Evolutionary conservation across 441 rosid species (phyloP), one percentile per base, ranked within the genome.

Genomic region (Brassica hybrid): DNA sequence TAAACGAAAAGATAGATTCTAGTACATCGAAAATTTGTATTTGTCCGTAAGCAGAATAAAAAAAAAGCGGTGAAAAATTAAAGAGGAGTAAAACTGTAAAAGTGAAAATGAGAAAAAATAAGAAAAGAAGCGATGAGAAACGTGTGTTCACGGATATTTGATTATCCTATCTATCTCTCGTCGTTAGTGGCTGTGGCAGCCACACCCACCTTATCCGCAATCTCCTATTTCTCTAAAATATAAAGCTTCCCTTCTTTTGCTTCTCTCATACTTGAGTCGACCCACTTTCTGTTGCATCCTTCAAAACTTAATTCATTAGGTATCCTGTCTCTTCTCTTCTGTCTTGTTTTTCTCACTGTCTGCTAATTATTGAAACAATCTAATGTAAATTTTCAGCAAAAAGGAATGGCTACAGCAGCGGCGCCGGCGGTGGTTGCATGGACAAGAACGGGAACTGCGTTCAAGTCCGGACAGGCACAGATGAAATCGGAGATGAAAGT

Each of bases 351-450:
- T 16, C 36, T 30, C 58, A 9, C 6, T 32, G 50, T 69, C 23
- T 67, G 59, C 23, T n/a, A n/a, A n/a, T n/a, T 13, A 23, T 2
- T 34, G 43, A 64, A 64, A 36, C 14, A 64, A 66, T 65, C 17
- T 13, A 6, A 3, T 41, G 27, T 16, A 11, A 56, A 4, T 36
- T 65, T 11, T 6, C 59, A 73, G 81, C 13, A 13, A 45, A 45
- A 32, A 77, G 69, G 50, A 27, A 86, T 86, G 90, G 87, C 90
- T 21, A 69, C 87, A 48, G 74, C 88, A 75, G 70, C 90, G 41
- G 69, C 87, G 74, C 74, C 91, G 3, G 76, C 76, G 7, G 79
- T 79, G 57, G 60, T 84, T 27, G 70, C 79, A 13, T 73, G 78
- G 70, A 30, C 77, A 50, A 81, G 36, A 74, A 12, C 69, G 2